phyloP scores from a whole-genome alignment of 2,329 filamentous ascomycete species.

The Colletotrichum horii region DNA sequence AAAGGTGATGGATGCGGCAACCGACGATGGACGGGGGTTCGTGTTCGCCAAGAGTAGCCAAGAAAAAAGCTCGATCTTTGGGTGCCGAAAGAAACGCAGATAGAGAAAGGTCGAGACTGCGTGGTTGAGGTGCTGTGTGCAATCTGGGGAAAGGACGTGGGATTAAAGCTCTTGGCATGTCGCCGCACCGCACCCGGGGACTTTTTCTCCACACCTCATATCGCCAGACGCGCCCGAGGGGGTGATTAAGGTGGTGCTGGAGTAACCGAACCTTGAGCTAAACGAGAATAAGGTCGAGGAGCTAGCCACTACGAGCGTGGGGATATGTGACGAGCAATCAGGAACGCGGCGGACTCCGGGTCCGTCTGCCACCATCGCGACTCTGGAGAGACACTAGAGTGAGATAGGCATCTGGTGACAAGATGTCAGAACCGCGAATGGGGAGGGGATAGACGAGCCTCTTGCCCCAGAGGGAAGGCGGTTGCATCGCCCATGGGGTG shows the following conservation, averaged over 20 bases:
- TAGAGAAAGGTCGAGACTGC: not conserved
- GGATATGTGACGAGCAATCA: not conserved
- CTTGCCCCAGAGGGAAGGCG: not conserved
- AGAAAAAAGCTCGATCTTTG: not conserved
- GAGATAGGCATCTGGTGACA: not conserved
- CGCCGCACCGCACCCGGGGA: not conserved
- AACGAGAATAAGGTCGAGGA: not conserved
- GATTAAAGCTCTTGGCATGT: slow-evolving; percentile 9
- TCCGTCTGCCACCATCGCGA: not conserved
- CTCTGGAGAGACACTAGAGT: not conserved
- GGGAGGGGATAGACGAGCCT: not conserved
- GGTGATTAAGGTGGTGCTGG: not conserved
- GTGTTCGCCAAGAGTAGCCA: not conserved
- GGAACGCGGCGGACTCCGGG: not conserved
- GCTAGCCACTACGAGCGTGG: not conserved
- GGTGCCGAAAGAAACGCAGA: not conserved
- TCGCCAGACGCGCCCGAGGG: not conserved
- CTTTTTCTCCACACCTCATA: not conserved
- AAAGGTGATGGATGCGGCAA: not conserved
- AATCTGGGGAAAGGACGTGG: slow-evolving; percentile 12
- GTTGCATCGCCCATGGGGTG: not conserved
- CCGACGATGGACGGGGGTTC: not conserved
- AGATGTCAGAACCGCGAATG: not conserved
- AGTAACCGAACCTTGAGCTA: not conserved
- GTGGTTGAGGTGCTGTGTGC: not conserved